Base-by-base conservation (phyloP, 345 rosid species). In the Xanthoceras sorbifolium region DNA sequence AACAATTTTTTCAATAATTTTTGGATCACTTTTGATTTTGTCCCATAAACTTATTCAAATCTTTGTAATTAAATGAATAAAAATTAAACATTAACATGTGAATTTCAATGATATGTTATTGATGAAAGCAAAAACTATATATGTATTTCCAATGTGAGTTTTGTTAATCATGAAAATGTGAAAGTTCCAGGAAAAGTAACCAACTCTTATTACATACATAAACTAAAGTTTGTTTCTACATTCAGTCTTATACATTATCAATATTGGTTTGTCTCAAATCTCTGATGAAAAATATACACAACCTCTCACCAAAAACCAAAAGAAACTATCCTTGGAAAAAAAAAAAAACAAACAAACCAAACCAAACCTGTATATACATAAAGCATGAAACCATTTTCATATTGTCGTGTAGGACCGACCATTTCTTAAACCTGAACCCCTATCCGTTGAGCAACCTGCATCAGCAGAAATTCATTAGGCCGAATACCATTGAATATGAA, bases 381-480 rank as follows among this genome's bases (percentile, higher is more conserved):
- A 73, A 23, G 46, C 20, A 54, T 15, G 28, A 67, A 64, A 28
- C 32, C 59, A 17, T 70, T 64, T 60, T 69, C 17, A 9, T 15
- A 29, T 50, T 76, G 57, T 15, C n/a, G 0, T 8, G 3, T 7
- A 31, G 17, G 64, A 72, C 62, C 48, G 0, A 40, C 38, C 54
- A 6, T 72, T 73, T 76, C 64, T 86, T 79, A 93, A 20, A 90
- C 85, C 77, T 81, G 78, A 65, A 93, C 92, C 60, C 98, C 98
- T 74, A 90, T 93, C 85, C 91, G 77, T 74, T 83, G 84, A 80
- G 98, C 98, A 74, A 90, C 90, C 98, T 93, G 89, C 84, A 71
- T 66, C 66, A 71, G 18, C 64, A 48, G 23, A 67, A 29, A 15
- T 6, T 28, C 1, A 26, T 11, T 4, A 3, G 20, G 15, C 25